Evolutionary conservation across 2,329 filamentous ascomycete species (phyloP), one percentile per base, ranked within the genome.

Genomic region (Neophaeococcomyces aloes): DNA sequence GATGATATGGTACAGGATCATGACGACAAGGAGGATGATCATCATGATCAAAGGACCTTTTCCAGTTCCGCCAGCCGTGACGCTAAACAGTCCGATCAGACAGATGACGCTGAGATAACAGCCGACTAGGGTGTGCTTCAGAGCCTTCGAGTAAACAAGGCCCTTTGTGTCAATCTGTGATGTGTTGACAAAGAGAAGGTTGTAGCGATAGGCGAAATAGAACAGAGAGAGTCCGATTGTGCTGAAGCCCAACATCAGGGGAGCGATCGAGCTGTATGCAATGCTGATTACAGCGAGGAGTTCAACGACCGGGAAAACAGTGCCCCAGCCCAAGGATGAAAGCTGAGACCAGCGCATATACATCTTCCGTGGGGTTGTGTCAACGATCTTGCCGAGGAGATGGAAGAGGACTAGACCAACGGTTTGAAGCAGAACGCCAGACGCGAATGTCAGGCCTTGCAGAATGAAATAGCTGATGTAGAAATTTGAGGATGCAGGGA

Each of bases 391-490:
- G 61, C 87, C 85, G 36, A 88, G 68, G 4, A 94, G 59, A 39
- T 78, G 78, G 58, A 83, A 84, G 23, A 93, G 63, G 36, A 88
- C 63, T 39, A 96, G 72, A 13, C 86, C 86, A 15, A 65, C 69
- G 36, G 83, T 73, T 54, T 93, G 86, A 2, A 93, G 70, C 4
- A 96, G 64, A 1, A 83, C 75, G 36, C 80, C 76, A 0, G 85
- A 75, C 3, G 86, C 83, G 48, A 89, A 79, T 1, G 81, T 81
- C 46, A 96, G 64, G 27, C 89, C 93, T 63, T 96, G 91, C 2
- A 98, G 76, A 25, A 96, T 78, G 53, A 98, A 93, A 66, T 96
- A 98, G 0, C 83, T 86, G 15, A 96, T 81, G 63, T 95, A 98
- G 59, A 96, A 93, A 65, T 94, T 96, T 48, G 87, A 88, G 0